A percentile compares a stretch with the other conserved stretches of the same genome.
phyloP scores from a whole-genome alignment of 2,329 filamentous ascomycete species.

The Aureobasidium sp. region DNA sequence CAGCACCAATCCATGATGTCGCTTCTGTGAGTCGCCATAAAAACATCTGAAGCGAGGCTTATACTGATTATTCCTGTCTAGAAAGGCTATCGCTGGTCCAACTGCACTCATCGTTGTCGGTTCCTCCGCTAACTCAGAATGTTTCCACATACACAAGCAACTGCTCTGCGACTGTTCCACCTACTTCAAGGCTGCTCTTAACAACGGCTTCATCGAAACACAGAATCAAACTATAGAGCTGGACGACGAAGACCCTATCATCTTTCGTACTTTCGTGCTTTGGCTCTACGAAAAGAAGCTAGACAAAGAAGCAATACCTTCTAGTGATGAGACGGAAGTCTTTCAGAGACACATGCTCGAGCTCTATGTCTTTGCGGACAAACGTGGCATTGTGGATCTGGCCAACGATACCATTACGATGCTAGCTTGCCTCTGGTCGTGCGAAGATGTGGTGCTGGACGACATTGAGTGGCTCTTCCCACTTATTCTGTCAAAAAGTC shows the following conservation, averaged over 20 bases:
- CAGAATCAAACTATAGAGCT: not conserved
- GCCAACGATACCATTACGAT: not conserved
- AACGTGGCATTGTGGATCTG: not conserved
- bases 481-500: not conserved
- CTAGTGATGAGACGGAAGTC: not conserved
- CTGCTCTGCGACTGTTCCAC: not conserved
- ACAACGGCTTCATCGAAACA: not conserved
- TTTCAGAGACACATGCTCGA: not conserved
- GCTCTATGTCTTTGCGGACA: not conserved
- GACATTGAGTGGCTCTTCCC: not conserved
- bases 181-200: not conserved
- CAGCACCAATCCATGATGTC: not conserved
- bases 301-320: not conserved
- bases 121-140: no score
- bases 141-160: not conserved
- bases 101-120: not conserved
- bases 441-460: fast-evolving
- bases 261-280: not conserved
- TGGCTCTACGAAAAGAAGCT: not conserved
- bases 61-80: not conserved
- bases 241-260: not conserved
- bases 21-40: not conserved
- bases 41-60: not conserved
- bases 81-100: not conserved
- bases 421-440: not conserved